Base-by-base conservation (phyloP, 2,329 filamentous ascomycete genomes). In the Penicillium expansum region DNA sequence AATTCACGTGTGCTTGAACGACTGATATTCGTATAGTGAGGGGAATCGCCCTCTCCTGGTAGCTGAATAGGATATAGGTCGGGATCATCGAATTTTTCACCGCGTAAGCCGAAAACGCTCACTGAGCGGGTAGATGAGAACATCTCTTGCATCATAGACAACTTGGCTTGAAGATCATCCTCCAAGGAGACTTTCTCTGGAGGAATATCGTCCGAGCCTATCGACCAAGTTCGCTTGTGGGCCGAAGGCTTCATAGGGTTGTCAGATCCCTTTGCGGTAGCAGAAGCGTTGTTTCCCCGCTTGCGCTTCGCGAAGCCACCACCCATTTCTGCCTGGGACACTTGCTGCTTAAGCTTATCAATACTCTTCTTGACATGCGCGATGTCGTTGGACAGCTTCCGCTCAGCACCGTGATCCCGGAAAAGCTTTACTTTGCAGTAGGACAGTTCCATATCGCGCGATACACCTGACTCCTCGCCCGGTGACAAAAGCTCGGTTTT, bases 381-480 rank as follows among this genome's bases (percentile, higher is more conserved):
- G 9, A 97, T 84, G 65, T 97, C 93, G 70, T 97, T 97, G 16
- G 92, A 92, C 1, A 97, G 82, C 72, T 97, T 97, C 49, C 93
- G 86, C 74, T 97, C 93, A 0, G 94, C 94, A 24, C 93, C 93
- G 67, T 97, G 94, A 70, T 97, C 93, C 61, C 93, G 86, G 81
- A 97, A 97, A 3, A 97, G 85, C 74, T 97, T 97, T 59, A 97
- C 93, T 75, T 96, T 97, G 82, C 93, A 96, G 74, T 89, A 97
- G 73, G 90, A 93, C 22, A 96, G 87, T 73, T 97, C 92, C 1
- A 85, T 77, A n/a, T 68, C 66, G 4, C 52, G 62, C 10, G 56
- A 48, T 14, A 48, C 41, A 20, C 62, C 58, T 8, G 76, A 49
- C 11, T 79, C 77, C 9, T 80, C 76, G 27, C 82, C 81, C 16